These are phyloP conservation scores for Xylaria digitata DNA, from an alignment of 2,329 filamentous ascomycete species.

Conservation along the genomic window DNA sequence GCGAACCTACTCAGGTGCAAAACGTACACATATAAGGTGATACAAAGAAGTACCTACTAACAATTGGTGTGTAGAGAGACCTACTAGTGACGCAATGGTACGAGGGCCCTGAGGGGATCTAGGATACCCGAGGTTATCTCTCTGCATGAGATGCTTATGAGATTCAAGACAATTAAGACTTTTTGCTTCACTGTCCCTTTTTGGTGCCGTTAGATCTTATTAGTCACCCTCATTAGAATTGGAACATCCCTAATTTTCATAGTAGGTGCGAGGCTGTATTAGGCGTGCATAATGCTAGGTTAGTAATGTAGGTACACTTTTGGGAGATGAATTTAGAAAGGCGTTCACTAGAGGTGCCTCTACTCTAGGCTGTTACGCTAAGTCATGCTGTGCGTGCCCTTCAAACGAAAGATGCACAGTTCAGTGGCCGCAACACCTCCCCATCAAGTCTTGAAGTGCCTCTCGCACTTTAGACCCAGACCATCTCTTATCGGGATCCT, in stretches of 20 bases:
- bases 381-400: neutral
- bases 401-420: neutral
- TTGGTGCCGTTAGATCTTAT: neutral
- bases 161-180: too few species aligned
- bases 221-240: too few species aligned
- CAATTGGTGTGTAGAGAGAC: too few species aligned
- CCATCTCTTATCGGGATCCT: constrained; percentile 43
- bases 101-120: too few species aligned
- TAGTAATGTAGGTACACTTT: neutral
- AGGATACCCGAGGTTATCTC: too few species aligned
- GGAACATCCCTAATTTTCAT: neutral
- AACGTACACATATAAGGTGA: too few species aligned
- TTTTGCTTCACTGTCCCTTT: too few species aligned
- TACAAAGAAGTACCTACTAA: too few species aligned
- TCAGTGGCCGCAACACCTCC: constrained; percentile 29
- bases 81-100: too few species aligned
- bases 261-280: neutral
- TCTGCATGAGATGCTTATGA: too few species aligned
- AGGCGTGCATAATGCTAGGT: neutral
- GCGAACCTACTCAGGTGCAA: too few species aligned
- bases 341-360: neutral
- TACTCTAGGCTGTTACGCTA: neutral
- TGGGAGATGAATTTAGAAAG: neutral
- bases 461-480: constrained; percentile 41
- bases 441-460: constrained; percentile 39